Percentiles rank a stretch among this genome's conserved stretches.
Evolutionary conservation across 768 basidiomycete species (phyloP).

Genomic region (Cubamyces lactineus): DNA sequence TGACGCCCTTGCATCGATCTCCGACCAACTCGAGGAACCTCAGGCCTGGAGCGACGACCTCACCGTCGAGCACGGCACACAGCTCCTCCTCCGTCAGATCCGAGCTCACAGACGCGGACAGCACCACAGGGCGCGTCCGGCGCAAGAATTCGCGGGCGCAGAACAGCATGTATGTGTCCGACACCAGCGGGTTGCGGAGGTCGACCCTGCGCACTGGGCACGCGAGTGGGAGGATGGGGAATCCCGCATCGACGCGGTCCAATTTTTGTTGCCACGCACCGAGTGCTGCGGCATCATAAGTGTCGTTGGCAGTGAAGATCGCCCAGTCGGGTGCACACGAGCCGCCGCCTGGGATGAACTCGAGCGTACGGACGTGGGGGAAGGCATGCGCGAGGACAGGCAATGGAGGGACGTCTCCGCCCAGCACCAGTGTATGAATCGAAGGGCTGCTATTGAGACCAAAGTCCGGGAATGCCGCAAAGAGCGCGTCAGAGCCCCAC

Average conservation of each 20-base stretch:
- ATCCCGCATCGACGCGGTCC: conserved; percentile 23
- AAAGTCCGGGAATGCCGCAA: conserved; percentile 22
- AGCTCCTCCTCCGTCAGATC: conserved; percentile 15
- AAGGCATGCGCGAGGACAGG: conserved; percentile 23
- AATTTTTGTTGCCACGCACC: conserved; percentile 14
- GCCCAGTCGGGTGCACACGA: conserved; percentile 24
- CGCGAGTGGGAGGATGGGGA: conserved; percentile 20
- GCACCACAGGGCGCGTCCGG: conserved; percentile 19
- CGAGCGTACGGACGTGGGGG: conserved; percentile 19
- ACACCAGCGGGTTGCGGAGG: conserved; percentile 20
- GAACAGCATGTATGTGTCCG: conserved; percentile 10
- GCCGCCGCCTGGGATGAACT: conserved; percentile 22
- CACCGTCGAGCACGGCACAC: conserved; percentile 8
- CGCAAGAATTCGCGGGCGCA: conserved; percentile 21
- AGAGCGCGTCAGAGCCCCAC: conserved; percentile 26
- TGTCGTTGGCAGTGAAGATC: conserved; percentile 2
- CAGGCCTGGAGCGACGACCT: conserved; percentile 17
- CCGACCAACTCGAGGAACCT: conserved; percentile 21
- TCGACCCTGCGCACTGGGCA: conserved; percentile 17
- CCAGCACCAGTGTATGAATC: conserved; percentile 24
- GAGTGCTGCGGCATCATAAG: not conserved
- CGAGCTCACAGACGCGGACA: conserved; percentile 15
- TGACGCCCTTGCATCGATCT: conserved; percentile 19
- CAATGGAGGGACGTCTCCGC: conserved; percentile 23
- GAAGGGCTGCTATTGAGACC: conserved; percentile 14